Evolutionary conservation across 106 monocot species (phyloP).

Genomic region (Dioscorea dumetorum): DNA sequence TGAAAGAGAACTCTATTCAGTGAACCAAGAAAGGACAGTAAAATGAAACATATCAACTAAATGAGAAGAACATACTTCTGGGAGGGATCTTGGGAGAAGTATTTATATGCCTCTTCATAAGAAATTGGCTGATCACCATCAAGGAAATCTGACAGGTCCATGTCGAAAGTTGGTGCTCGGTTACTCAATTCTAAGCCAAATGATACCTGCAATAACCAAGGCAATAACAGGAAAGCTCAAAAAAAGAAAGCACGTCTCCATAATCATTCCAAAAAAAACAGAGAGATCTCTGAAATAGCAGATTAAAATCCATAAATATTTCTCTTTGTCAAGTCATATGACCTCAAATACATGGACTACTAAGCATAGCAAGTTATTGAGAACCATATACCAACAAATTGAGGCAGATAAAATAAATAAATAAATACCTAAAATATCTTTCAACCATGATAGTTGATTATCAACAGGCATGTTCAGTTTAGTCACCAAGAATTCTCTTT

Average conservation of each 20-base stretch:
- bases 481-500: no score
- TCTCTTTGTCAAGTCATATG: no score
- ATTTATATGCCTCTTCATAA: slow-evolving; percentile 62
- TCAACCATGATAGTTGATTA: no score
- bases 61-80: slow-evolving; percentile 60
- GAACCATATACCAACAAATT: no score
- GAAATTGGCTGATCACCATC: slow-evolving; percentile 72
- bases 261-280: no score
- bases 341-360: slow-evolving; percentile 21
- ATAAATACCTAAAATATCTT: no score
- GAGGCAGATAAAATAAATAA: no score
- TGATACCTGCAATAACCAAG: slow-evolving; percentile 51
- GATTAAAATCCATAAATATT: no score
- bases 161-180: slow-evolving; percentile 93
- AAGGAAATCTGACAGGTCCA: slow-evolving; percentile 83
- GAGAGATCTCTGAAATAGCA: no score
- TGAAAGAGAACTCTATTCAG: background rate
- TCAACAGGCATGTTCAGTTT: no score
- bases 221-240: background rate
- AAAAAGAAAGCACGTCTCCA: no score
- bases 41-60: background rate
- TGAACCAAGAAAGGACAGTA: background rate
- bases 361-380: background rate
- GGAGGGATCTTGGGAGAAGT: slow-evolving; percentile 81
- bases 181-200: slow-evolving; percentile 95